These are phyloP conservation scores for Heterobasidion parviporum DNA, from an alignment of 1,284 basidiomycete genomes.

Conservation along the genomic window DNA sequence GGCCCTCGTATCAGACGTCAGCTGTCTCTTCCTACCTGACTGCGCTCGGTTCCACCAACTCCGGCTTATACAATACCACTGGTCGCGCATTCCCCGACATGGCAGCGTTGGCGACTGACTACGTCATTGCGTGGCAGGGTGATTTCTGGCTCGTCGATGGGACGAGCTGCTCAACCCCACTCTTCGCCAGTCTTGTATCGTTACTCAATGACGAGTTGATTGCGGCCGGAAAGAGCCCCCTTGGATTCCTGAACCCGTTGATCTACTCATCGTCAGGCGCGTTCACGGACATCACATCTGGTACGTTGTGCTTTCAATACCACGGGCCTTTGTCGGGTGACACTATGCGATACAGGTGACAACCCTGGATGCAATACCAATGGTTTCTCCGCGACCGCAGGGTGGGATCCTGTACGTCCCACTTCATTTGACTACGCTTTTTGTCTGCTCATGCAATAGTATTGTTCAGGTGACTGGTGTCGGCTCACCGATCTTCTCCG, in stretches of 20 bases:
- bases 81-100: conserved; percentile 29
- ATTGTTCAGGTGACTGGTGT: conserved; percentile 23
- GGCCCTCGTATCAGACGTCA: conserved; percentile 28
- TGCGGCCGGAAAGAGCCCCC: conserved; percentile 34
- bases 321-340: background rate
- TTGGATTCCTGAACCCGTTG: conserved; percentile 56
- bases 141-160: conserved; percentile 36
- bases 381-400: conserved; percentile 23
- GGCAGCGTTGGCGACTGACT: conserved; percentile 50
- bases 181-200: conserved; percentile 47
- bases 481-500: conserved; percentile 26
- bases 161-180: conserved; percentile 54
- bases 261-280: conserved; percentile 38
- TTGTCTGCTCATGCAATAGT: background rate
- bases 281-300: conserved; percentile 49
- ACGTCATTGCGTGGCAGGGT: conserved; percentile 52
- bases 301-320: background rate
- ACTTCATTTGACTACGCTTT: background rate
- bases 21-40: conserved; percentile 24
- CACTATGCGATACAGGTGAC: background rate
- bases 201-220: conserved; percentile 53
- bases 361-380: conserved; percentile 22
- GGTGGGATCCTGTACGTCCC: conserved; percentile 25
- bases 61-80: conserved; percentile 15
- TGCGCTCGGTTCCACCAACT: conserved; percentile 19